Evolutionary conservation across 768 basidiomycete genomes (phyloP).

Genomic region (Cystobasidium ongulense): DNA sequence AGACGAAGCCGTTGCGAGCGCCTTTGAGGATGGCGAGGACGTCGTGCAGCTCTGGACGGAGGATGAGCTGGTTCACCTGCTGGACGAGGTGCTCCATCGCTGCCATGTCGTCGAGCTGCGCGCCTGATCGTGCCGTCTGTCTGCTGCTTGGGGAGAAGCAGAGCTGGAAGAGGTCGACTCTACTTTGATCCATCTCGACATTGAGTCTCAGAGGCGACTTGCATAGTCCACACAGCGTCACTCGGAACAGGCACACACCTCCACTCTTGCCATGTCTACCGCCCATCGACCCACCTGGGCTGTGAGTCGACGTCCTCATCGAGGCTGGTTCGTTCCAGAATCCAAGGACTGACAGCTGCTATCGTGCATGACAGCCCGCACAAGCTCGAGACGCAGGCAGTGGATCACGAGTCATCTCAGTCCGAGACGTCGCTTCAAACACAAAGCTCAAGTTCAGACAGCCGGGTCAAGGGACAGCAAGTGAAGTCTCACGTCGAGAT

Average conservation of each 20-base stretch:
- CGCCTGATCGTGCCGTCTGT: background rate
- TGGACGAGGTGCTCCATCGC: slow-evolving; percentile 6
- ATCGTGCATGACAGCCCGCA: slow-evolving; percentile 3
- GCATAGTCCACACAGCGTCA: background rate
- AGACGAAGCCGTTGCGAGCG: slow-evolving; percentile 50
- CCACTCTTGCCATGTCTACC: slow-evolving; percentile 14
- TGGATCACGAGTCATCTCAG: slow-evolving; percentile 18
- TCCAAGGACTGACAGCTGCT: background rate
- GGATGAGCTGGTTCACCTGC: slow-evolving; percentile 45
- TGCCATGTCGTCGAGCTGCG: background rate
- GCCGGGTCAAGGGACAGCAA: slow-evolving; percentile 74
- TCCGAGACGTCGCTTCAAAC: slow-evolving; percentile 61
- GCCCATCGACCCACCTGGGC: slow-evolving; percentile 30
- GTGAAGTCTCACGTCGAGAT: slow-evolving; percentile 70
- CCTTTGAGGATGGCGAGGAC: slow-evolving; percentile 89
- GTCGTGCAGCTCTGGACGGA: slow-evolving; percentile 71
- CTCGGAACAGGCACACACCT: background rate
- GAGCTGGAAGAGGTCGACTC: background rate
- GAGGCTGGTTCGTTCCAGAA: background rate
- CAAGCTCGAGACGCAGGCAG: slow-evolving; percentile 27
- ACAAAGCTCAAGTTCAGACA: slow-evolving; percentile 99
- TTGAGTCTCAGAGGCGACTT: too few species aligned
- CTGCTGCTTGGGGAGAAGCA: background rate
- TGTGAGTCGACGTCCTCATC: background rate
- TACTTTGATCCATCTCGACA: background rate